These are phyloP conservation scores for Penicillium sp. DNA, from an alignment of 2,329 filamentous ascomycete species.

Conservation along the genomic window DNA sequence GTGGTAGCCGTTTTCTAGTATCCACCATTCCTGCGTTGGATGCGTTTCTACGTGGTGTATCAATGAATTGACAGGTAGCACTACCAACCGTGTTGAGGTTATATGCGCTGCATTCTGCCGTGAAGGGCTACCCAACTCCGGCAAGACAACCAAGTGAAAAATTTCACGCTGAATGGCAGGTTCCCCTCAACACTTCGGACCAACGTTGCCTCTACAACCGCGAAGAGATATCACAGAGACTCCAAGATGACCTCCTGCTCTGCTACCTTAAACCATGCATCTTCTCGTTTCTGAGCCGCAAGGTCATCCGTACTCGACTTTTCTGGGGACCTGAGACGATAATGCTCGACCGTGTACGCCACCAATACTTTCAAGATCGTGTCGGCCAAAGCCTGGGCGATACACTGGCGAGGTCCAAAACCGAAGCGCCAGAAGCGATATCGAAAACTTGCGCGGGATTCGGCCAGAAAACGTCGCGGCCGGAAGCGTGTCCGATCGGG, in stretches of 20 bases:
- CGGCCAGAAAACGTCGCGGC: conserved; percentile 29
- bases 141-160: not conserved
- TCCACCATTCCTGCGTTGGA: too few species aligned
- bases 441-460: conserved; percentile 1
- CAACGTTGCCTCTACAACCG: not conserved
- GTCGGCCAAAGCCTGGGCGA: conserved; percentile 6
- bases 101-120: not conserved
- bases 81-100: not conserved
- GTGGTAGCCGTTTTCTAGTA: too few species aligned
- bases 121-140: not conserved
- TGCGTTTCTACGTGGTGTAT: too few species aligned
- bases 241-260: not conserved
- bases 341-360: not conserved
- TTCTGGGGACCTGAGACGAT: not conserved
- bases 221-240: not conserved
- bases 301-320: not conserved
- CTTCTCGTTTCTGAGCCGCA: not conserved
- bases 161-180: not conserved
- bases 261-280: not conserved
- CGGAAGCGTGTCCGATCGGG: conserved; percentile 38
- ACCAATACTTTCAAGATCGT: conserved; percentile 3
- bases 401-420: conserved; percentile 10
- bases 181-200: not conserved
- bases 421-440: conserved; percentile 12
- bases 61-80: not conserved